Conservation (phyloP, 2,329 filamentous ascomycete species). For the Epichloe uncinata region DNA sequence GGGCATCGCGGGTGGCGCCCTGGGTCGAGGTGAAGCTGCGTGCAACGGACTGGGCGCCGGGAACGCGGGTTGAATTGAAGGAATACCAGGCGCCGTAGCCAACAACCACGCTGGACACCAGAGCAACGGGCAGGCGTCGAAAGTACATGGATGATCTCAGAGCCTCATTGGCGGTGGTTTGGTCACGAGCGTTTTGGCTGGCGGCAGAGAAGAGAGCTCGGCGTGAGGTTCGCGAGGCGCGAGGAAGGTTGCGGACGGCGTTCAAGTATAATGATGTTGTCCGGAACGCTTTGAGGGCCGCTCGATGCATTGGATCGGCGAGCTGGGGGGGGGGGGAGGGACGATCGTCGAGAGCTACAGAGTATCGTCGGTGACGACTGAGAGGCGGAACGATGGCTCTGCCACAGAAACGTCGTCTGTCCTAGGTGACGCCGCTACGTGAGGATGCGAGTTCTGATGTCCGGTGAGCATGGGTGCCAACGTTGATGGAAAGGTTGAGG, state of each 20-base stretch:
- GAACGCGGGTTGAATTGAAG: constrained; percentile 36
- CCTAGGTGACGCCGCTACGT: neutral
- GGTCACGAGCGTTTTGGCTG: constrained; percentile 10
- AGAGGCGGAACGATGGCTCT: neutral
- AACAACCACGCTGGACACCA: constrained; percentile 53
- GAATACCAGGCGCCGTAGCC: constrained; percentile 68
- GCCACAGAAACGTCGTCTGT: neutral
- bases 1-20: constrained; percentile 22
- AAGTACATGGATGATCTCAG: constrained; percentile 63
- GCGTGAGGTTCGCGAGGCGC: constrained; percentile 22
- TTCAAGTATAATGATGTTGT: constrained; percentile 53
- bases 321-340: neutral
- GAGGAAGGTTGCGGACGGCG: constrained; percentile 44
- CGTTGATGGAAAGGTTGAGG: neutral
- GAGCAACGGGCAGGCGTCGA: constrained; percentile 51
- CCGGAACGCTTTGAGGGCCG: constrained; percentile 53
- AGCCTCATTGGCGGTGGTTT: constrained; percentile 33
- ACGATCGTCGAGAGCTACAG: neutral
- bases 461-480: neutral
- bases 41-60: constrained; percentile 19
- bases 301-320: constrained; percentile 55
- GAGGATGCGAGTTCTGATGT: neutral
- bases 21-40: constrained; percentile 30
- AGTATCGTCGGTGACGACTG: neutral
- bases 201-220: constrained; percentile 24